Conservation (phyloP, 306 rosid species). For the Psophocarpus tetragonolobus region DNA sequence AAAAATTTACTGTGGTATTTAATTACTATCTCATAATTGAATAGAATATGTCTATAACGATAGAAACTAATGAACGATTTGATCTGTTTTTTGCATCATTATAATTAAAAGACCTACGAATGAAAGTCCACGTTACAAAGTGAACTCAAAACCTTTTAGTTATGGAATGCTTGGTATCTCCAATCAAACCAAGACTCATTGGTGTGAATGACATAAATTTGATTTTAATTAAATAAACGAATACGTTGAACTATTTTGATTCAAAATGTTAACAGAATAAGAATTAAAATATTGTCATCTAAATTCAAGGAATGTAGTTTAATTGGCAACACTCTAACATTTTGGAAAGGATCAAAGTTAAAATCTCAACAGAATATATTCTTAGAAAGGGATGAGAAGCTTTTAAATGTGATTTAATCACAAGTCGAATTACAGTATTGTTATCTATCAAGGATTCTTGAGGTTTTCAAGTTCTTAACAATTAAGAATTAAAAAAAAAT, state of each 20-base stretch:
- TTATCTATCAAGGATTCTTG: not conserved
- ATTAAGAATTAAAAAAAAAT: no score
- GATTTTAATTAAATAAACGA: not conserved
- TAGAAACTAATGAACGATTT: not conserved
- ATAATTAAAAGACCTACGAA: not conserved
- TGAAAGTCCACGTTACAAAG: not conserved
- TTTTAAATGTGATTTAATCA: no score
- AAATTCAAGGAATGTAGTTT: no score
- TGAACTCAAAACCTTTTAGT: not conserved
- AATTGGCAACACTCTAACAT: no score
- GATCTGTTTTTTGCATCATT: not conserved
- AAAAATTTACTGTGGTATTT: not conserved
- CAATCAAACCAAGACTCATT: not conserved
- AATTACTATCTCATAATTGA: not conserved
- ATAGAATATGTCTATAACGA: not conserved
- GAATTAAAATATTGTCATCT: no score
- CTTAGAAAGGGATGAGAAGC: no score
- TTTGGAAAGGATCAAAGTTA: no score
- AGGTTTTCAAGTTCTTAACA: not conserved
- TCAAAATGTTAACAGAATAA: not conserved
- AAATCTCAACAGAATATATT: no score
- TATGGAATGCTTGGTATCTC: not conserved
- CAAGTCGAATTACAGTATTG: no score
- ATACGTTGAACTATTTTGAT: not conserved
- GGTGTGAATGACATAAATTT: not conserved